Evolutionary conservation across 225 moss, liverwort and hornwort species (phyloP), one percentile per base, ranked within the genome.

Genomic region (Climacium dendroides): DNA sequence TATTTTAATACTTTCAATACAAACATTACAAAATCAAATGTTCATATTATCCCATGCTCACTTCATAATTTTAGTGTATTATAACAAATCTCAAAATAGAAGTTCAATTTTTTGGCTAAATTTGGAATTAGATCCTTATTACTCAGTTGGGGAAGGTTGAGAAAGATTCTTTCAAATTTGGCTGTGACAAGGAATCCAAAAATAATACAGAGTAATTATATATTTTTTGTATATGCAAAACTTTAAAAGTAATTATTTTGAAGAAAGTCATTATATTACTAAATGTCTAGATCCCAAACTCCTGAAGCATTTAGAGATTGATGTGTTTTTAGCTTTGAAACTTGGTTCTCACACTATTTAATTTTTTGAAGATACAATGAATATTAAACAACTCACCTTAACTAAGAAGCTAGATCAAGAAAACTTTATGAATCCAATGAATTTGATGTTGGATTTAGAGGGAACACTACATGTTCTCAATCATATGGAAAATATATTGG

Each of bases 111-210:
- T 35, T 8, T 22, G 1, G 3, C 34, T 0, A 35, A 75, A 35
- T 22, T 52, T 52, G 8, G 24, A 73, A 18, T 47, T 29, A 29
- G 47, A 47, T 73, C 18, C 0, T 45, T 11, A 3, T 69, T 24
- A 17, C 4, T 47, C 4, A 72, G 0, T 72, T 18, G 4, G 6
- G 6, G 4, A 47, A 47, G 47, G 47, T 67, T 37, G 23, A 67
- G 1, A 16, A 45, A 45, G 17, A 15, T 11, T 17, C 11, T 23
- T 5, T 18, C 24, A 54, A 77, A 54, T 24, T 54, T n/a, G 24
- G 54, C 0, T n/a, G 0, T 4, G 1, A n/a, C 54, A 9, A 15
- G 0, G 15, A 77, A 54, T n/a, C 1, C 9, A 15, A 54, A 20
- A 15, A 25, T 16, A 54, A 77, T 77, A n/a, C n/a, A n/a, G n/a